Conservation (phyloP, 345 rosid genomes). For the Crucihimalaya himalaica region DNA sequence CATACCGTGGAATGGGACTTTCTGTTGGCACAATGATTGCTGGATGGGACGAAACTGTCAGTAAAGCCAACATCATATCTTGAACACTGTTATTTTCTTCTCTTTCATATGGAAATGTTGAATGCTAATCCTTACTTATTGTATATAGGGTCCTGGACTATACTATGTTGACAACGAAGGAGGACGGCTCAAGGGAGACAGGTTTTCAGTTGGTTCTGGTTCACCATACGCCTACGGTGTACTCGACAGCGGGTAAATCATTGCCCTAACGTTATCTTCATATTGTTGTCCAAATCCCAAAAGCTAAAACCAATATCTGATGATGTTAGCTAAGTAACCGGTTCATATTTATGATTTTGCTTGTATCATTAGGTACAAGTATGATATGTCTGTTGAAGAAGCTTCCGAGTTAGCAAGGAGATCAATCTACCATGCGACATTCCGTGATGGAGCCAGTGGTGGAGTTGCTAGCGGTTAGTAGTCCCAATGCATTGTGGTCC, state of each 20-base stretch:
- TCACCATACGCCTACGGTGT: conserved; percentile 99
- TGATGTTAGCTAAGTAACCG: not conserved
- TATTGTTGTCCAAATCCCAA: not conserved
- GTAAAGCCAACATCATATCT: conserved; percentile 23
- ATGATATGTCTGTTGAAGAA: conserved; percentile 85
- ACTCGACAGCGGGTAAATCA: conserved; percentile 79
- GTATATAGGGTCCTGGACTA: conserved; percentile 87
- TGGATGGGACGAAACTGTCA: conserved; percentile 99
- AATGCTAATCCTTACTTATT: not conserved
- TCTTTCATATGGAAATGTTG: not conserved
- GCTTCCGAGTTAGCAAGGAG: conserved; percentile 96
- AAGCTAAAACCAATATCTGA: not conserved
- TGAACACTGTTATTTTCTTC: conserved; percentile 19
- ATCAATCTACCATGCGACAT: conserved; percentile 97
- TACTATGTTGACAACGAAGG: conserved; percentile 99
- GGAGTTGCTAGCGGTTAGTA: conserved; percentile 95
- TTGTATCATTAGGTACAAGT: conserved; percentile 59
- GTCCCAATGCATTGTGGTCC: conserved; percentile 5
- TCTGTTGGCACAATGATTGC: conserved; percentile 99
- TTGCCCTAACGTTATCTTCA: not conserved
- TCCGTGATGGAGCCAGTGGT: conserved; percentile 99
- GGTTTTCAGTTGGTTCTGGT: conserved; percentile 99
- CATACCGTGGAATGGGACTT: conserved; percentile 97
- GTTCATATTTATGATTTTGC: not conserved
- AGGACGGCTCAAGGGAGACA: conserved; percentile 91